Evolutionary conservation across 345 rosid genomes (phyloP).

Genomic region (Camelina hispida): DNA sequence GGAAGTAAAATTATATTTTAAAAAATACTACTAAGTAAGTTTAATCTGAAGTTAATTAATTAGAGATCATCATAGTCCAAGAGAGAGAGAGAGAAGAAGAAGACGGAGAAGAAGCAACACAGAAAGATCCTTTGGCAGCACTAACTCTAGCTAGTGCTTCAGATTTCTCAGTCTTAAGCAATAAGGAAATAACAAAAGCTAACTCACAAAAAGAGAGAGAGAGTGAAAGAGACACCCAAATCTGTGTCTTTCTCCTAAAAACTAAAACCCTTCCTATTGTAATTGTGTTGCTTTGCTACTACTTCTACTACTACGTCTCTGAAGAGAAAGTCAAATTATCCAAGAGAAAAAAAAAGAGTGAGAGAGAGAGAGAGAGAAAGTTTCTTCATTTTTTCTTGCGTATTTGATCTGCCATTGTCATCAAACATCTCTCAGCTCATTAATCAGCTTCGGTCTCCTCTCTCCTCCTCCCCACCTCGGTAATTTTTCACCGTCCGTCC

Average conservation of each 20-base stretch:
- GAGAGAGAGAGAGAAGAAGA: slow-evolving; percentile 29
- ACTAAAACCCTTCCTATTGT: neutral
- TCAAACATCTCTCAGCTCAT: slow-evolving; percentile 21
- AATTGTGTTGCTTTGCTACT: neutral
- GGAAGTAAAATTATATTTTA: slow-evolving; percentile 6
- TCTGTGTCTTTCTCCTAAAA: slow-evolving; percentile 16
- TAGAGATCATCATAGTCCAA: slow-evolving; percentile 11
- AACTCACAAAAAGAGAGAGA: neutral
- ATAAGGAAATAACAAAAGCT: neutral
- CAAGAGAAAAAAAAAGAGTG: slow-evolving; percentile 17
- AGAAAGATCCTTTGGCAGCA: slow-evolving; percentile 32
- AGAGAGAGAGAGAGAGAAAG: slow-evolving; percentile 27
- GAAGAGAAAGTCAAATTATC: slow-evolving; percentile 23
- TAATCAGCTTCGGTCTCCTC: slow-evolving; percentile 30
- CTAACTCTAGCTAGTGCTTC: slow-evolving; percentile 1
- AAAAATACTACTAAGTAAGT: neutral
- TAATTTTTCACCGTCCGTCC: slow-evolving; percentile 22
- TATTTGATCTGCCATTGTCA: slow-evolving; percentile 43
- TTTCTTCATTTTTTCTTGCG: neutral
- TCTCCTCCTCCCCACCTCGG: slow-evolving; percentile 1
- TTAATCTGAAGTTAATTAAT: slow-evolving; percentile 1
- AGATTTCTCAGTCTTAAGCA: slow-evolving; percentile 27
- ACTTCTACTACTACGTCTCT: neutral
- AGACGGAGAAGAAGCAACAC: slow-evolving; percentile 28
- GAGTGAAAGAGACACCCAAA: neutral